Percentiles rank a stretch among this genome's conserved stretches.
Conservation (phyloP, 1,139 yeast species). For the Zhuliangozyma parablackwelliae region DNA sequence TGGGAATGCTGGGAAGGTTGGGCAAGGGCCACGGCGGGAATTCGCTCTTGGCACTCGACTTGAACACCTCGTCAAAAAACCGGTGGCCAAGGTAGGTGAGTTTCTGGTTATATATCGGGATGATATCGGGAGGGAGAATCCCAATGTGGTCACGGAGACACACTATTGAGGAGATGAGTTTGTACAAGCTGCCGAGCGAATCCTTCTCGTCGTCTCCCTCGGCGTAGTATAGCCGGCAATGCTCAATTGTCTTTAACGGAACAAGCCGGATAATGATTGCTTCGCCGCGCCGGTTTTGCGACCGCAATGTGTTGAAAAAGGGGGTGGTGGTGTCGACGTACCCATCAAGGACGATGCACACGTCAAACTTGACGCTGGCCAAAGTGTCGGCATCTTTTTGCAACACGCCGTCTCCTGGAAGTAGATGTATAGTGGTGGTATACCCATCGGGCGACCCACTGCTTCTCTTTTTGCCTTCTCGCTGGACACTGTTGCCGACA, state of each 20-base stretch:
- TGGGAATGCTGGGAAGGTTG: slow-evolving; percentile 59
- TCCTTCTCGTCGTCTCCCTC: slow-evolving; percentile 11
- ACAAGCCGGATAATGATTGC: slow-evolving; percentile 67
- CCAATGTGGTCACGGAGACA: slow-evolving; percentile 85
- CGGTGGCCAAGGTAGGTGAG: slow-evolving; percentile 53
- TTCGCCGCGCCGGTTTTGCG: slow-evolving; percentile 28
- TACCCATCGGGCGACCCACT: slow-evolving; percentile 5
- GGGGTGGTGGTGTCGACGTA: slow-evolving; percentile 45
- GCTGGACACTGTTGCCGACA: slow-evolving; percentile 49
- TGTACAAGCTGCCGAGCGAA: slow-evolving; percentile 41
- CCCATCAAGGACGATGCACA: slow-evolving; percentile 68
- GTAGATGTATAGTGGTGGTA: slow-evolving; percentile 29
- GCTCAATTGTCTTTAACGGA: slow-evolving; percentile 81
- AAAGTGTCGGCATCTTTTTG: slow-evolving; percentile 23
- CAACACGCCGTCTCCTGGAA: slow-evolving; percentile 41
- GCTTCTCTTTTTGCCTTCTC: slow-evolving; percentile 31
- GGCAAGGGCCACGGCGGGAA: slow-evolving; percentile 74
- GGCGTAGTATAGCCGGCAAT: slow-evolving; percentile 42
- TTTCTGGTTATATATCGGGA: slow-evolving; percentile 70
- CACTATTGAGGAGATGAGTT: slow-evolving; percentile 76
- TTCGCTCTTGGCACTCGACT: slow-evolving; percentile 15
- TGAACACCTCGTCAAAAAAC: slow-evolving; percentile 50
- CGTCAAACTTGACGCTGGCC: slow-evolving; percentile 43
- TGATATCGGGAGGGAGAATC: slow-evolving; percentile 69
- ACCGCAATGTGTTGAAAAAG: slow-evolving; percentile 25